Conservation (phyloP, 2,329 filamentous ascomycete genomes). For the Aspergillus ustus region DNA sequence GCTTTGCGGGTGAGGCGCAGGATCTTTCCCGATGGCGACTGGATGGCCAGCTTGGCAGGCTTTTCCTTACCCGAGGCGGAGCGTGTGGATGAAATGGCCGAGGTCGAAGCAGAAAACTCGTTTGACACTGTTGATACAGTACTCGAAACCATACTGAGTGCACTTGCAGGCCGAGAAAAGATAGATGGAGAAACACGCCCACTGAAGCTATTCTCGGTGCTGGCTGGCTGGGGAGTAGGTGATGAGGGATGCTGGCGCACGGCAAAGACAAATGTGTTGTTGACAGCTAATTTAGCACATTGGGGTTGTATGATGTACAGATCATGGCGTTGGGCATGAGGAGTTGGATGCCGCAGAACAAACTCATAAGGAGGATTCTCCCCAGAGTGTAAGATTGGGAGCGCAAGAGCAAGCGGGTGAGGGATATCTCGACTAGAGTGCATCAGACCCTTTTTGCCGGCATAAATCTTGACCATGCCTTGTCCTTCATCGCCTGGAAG, state of each 20-base stretch:
- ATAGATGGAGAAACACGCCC: slow-evolving; percentile 57
- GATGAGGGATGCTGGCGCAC: slow-evolving; percentile 88
- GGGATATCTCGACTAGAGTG: slow-evolving; percentile 97
- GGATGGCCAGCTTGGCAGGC: slow-evolving; percentile 93
- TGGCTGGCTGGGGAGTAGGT: slow-evolving; percentile 47
- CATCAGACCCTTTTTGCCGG: slow-evolving; percentile 93
- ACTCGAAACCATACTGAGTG: slow-evolving; percentile 65
- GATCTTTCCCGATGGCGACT: slow-evolving; percentile 93
- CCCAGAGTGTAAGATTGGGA: slow-evolving; percentile 89
- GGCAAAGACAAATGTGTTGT: slow-evolving; percentile 97
- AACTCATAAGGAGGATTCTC: slow-evolving; percentile 96
- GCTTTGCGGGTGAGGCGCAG: slow-evolving; percentile 64
- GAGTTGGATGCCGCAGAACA: slow-evolving; percentile 88
- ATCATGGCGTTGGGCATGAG: slow-evolving; percentile 95
- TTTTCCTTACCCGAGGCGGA: slow-evolving; percentile 60
- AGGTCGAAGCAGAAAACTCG: slow-evolving; percentile 48
- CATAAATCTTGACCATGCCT: slow-evolving; percentile 87
- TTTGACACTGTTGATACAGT: slow-evolving; percentile 52
- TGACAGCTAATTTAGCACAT: slow-evolving; percentile 82
- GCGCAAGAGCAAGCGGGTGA: slow-evolving; percentile 82
- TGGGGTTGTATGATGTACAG: slow-evolving; percentile 97
- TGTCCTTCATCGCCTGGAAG: slow-evolving; percentile 90
- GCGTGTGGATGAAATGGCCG: slow-evolving; percentile 59
- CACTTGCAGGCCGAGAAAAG: slow-evolving; percentile 59
- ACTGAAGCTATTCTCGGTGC: slow-evolving; percentile 36